These are phyloP conservation scores for Penstemon davidsonii DNA, from an alignment of 257 asterid species.

Conservation along the genomic window DNA sequence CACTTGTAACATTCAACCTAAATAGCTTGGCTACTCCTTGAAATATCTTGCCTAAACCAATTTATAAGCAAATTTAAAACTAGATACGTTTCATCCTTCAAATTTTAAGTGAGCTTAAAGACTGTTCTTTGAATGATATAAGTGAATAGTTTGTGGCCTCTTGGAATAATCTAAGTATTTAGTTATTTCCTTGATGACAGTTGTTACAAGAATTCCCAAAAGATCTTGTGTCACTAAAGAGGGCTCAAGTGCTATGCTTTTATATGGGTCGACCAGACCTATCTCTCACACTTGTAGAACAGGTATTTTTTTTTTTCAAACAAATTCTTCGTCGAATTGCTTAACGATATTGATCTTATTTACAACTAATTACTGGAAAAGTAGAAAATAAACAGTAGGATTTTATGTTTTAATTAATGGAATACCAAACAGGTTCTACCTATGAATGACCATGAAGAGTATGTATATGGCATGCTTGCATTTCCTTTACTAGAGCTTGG, in stretches of 20 bases:
- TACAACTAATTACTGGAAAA: neutral
- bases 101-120: neutral
- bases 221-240: constrained; percentile 78
- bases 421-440: constrained; percentile 63
- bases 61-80: neutral
- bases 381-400: neutral
- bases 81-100: constrained; percentile 10
- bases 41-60: neutral
- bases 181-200: constrained; percentile 41
- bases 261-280: constrained; percentile 82
- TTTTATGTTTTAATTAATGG: neutral
- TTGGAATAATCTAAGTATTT: constrained; percentile 23
- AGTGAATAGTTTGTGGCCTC: constrained; percentile 11
- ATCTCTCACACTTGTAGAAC: constrained; percentile 71
- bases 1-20: neutral
- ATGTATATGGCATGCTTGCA: constrained; percentile 89
- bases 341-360: neutral
- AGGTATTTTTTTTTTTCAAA: constrained; percentile 43
- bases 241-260: constrained; percentile 86
- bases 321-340: constrained; percentile 7
- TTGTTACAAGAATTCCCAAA: constrained; percentile 71
- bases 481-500: constrained; percentile 88
- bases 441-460: constrained; percentile 55
- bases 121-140: neutral
- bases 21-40: neutral